phyloP scores from a whole-genome alignment of 306 rosid genomes.

The Geum urbanum region DNA sequence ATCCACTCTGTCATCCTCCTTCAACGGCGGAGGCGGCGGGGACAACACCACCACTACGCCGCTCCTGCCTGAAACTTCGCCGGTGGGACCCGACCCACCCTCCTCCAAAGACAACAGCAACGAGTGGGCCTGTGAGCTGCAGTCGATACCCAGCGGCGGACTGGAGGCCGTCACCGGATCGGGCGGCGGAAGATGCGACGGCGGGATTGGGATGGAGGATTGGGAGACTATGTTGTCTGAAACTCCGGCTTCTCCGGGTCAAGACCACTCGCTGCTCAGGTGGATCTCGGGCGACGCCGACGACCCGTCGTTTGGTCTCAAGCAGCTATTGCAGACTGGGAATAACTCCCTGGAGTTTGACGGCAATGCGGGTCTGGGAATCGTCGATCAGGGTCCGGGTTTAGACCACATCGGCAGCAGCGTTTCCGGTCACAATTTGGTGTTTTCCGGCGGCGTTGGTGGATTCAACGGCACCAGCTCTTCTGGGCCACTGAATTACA shows the following conservation, averaged over 20 bases:
- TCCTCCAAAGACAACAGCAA: conserved; percentile 6
- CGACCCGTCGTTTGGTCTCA: conserved; percentile 30
- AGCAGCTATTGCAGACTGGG: conserved; percentile 30
- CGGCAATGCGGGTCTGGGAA: conserved; percentile 33
- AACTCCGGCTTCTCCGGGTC: conserved; percentile 33
- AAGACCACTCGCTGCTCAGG: conserved; percentile 40
- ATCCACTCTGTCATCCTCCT: conserved; percentile 42
- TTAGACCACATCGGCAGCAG: conserved; percentile 18
- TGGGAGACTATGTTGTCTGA: conserved; percentile 42
- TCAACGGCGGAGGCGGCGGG: conserved; percentile 29
- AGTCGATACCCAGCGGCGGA: conserved; percentile 21
- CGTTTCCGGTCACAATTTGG: conserved; percentile 16
- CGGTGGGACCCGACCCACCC: conserved; percentile 1
- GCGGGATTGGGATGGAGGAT: conserved; percentile 36
- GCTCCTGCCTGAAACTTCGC: conserved; percentile 22
- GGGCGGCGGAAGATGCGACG: conserved; percentile 31
- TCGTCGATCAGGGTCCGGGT: conserved; percentile 34
- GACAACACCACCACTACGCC: conserved; percentile 9
- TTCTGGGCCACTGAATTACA: conserved; percentile 27
- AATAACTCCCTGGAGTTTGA: conserved; percentile 28
- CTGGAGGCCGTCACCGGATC: conserved; percentile 21
- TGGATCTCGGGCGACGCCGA: conserved; percentile 42
- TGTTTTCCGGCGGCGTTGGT: conserved; percentile 11
- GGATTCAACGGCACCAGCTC: conserved; percentile 17
- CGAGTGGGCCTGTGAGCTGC: conserved; percentile 35